A percentile compares a stretch with the other conserved stretches of the same genome.
Conservation (phyloP, 2,329 filamentous ascomycete genomes). For the Phyllosticta capitalensis region DNA sequence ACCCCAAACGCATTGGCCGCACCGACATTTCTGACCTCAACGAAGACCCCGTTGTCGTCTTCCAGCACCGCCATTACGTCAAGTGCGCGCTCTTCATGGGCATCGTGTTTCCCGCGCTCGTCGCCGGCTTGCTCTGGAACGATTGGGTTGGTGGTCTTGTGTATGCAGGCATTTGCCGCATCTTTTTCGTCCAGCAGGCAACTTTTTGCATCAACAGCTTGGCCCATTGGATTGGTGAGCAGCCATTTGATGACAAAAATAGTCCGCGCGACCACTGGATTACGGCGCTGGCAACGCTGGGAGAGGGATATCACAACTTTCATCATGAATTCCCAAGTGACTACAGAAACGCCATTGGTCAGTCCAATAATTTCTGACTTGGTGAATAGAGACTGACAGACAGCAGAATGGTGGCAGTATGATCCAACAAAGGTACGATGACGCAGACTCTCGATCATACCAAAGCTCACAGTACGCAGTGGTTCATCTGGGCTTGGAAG, state of each 20-base stretch:
- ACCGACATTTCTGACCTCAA: conserved; percentile 84
- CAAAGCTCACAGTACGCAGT: conserved; percentile 29
- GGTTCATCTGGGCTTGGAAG: conserved; percentile 79
- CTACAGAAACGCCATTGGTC: conserved; percentile 74
- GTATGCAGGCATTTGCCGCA: conserved; percentile 75
- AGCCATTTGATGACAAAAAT: conserved; percentile 89
- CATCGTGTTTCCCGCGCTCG: conserved; percentile 62
- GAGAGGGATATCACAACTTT: conserved; percentile 91
- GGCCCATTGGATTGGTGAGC: conserved; percentile 84
- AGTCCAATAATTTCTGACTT: neutral
- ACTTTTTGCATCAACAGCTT: conserved; percentile 91
- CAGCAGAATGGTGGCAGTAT: conserved; percentile 68
- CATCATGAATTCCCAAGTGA: conserved; percentile 91
- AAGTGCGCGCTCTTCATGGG: conserved; percentile 71
- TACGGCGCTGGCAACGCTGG: conserved; percentile 75
- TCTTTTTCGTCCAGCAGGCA: conserved; percentile 85
- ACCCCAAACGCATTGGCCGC: conserved; percentile 78
- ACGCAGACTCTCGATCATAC: neutral
- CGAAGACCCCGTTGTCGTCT: conserved; percentile 74
- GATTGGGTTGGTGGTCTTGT: conserved; percentile 76
- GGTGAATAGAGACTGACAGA: neutral
- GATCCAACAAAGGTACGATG: conserved; percentile 57
- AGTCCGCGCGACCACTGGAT: conserved; percentile 80
- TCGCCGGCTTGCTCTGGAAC: conserved; percentile 69
- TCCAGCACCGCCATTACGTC: conserved; percentile 81